These are phyloP conservation scores for Ophiosphaerella herpotricha DNA, from an alignment of 2,329 filamentous ascomycete species.

Conservation along the genomic window DNA sequence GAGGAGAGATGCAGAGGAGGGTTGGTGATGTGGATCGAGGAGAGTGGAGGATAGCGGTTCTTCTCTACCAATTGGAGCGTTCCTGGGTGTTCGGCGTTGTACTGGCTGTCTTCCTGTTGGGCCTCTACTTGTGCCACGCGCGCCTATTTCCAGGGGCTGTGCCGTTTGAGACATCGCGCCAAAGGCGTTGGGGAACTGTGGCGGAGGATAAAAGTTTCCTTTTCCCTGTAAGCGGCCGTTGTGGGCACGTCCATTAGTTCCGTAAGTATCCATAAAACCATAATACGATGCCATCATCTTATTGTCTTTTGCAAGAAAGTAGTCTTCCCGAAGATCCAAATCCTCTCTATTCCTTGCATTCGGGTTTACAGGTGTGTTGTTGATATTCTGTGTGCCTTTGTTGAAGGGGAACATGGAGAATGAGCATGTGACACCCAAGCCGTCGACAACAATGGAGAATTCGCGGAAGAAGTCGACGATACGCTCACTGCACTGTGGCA, in stretches of 20 bases:
- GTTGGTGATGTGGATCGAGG: constrained; percentile 77
- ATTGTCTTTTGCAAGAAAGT: constrained; percentile 91
- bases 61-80: constrained; percentile 26
- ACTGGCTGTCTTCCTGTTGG: constrained; percentile 26
- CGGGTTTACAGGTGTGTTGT: constrained; percentile 53
- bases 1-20: constrained; percentile 55
- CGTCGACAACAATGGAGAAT: constrained; percentile 96
- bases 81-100: constrained; percentile 31
- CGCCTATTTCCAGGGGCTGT: constrained; percentile 55
- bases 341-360: constrained; percentile 55
- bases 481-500: constrained; percentile 87
- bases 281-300: constrained; percentile 99
- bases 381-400: constrained; percentile 64
- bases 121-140: constrained; percentile 33
- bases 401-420: constrained; percentile 98
- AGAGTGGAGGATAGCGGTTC: constrained; percentile 75
- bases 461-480: constrained; percentile 98
- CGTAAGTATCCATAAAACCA: constrained; percentile 91
- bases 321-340: constrained; percentile 74
- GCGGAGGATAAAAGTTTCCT: constrained; percentile 72
- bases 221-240: constrained; percentile 52
- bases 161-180: constrained; percentile 46
- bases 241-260: constrained; percentile 36
- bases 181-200: constrained; percentile 72
- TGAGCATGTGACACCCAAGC: constrained; percentile 92